Conservation (phyloP, 2,329 filamentous ascomycete species). For the Cordyceps fumosorosea region DNA sequence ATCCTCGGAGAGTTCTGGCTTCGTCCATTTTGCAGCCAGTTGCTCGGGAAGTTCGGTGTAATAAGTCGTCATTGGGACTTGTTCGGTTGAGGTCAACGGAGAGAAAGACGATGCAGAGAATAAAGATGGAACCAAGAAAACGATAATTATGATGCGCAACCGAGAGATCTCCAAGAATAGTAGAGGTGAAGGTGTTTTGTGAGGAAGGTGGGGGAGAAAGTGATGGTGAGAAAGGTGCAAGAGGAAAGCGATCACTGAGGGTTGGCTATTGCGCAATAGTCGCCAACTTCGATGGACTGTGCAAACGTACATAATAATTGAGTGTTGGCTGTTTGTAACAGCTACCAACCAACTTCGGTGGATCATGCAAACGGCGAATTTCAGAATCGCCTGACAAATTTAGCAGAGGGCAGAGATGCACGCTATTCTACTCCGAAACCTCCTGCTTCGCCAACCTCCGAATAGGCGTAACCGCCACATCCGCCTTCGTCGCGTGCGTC, state of each 20-base stretch:
- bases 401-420: neutral
- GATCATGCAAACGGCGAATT: no score
- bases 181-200: no score
- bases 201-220: neutral
- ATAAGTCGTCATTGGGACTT: neutral
- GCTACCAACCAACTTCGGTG: no score
- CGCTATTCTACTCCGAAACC: neutral
- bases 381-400: neutral
- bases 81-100: no score
- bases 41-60: neutral
- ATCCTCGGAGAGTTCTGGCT: neutral
- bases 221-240: neutral
- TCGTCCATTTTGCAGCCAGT: conserved; percentile 6
- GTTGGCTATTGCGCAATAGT: no score
- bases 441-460: conserved; percentile 2
- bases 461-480: conserved; percentile 21
- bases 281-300: no score
- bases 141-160: no score
- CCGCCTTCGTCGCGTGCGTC: conserved; percentile 15
- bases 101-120: neutral
- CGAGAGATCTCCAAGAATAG: neutral
- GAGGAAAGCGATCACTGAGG: no score
- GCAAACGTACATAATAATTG: no score
- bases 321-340: no score
- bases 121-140: neutral